Conservation (phyloP, 2,329 filamentous ascomycete genomes). For the Sporothrix pseudoabietina region DNA sequence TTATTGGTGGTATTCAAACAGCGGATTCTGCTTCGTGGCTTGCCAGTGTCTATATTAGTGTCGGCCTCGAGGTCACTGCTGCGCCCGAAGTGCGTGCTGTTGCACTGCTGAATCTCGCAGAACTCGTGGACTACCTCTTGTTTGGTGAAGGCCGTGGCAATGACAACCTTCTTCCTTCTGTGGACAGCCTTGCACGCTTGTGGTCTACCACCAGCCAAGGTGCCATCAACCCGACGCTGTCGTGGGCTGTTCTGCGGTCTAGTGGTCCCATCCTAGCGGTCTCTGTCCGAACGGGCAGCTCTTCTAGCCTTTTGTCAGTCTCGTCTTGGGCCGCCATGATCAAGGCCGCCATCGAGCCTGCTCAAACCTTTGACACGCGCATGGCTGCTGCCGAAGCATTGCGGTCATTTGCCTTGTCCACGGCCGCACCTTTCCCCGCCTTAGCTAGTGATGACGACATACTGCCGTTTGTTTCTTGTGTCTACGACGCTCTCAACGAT, state of each 20-base stretch:
- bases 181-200: slow-evolving; percentile 50
- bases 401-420: slow-evolving; percentile 49
- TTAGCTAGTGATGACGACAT: slow-evolving; percentile 39
- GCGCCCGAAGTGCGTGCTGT: slow-evolving; percentile 51
- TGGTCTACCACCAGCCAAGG: slow-evolving; percentile 43
- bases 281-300: slow-evolving; percentile 21
- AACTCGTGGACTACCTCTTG: slow-evolving; percentile 48
- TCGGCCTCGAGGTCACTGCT: slow-evolving; percentile 43
- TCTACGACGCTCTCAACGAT: slow-evolving; percentile 80
- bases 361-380: slow-evolving; percentile 66
- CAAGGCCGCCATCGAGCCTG: slow-evolving; percentile 50
- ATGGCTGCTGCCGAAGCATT: slow-evolving; percentile 62
- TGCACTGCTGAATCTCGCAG: slow-evolving; percentile 52
- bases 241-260: slow-evolving; percentile 52
- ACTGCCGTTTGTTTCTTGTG: slow-evolving; percentile 61
- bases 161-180: slow-evolving; percentile 49
- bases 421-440: neutral
- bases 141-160: slow-evolving; percentile 31
- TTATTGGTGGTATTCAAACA: slow-evolving; percentile 12
- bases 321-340: slow-evolving; percentile 55
- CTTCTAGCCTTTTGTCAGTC: slow-evolving; percentile 28
- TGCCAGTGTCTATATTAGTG: slow-evolving; percentile 48
- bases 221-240: slow-evolving; percentile 51
- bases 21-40: slow-evolving; percentile 42
- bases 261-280: slow-evolving; percentile 53